Base-by-base conservation (phyloP, 177 flowering plant species). In the Vitis hybrid region DNA sequence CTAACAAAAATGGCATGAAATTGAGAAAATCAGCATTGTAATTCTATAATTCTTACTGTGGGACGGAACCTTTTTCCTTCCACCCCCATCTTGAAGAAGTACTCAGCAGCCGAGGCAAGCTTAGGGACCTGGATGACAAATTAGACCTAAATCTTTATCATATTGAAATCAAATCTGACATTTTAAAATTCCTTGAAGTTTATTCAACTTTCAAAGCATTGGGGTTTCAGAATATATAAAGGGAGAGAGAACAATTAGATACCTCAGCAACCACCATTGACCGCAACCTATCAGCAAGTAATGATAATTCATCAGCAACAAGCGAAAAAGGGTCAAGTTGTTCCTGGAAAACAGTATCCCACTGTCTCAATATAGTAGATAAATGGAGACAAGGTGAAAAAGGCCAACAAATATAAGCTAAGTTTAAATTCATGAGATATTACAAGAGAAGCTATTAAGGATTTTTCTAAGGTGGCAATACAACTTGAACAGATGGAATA, bases 31-130 rank as follows among this genome's bases (percentile, higher is more conserved):
- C 51, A 7, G 53, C 19, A 56, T 9, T 13, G 52, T 1, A 2
- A 26, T 7, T 10, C 84, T 63, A 51, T 8, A 4, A 26, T 7
- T 10, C 84, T 66, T 85, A 91, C 98, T 66, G 97, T 91, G 51
- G 99, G 99, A 48, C 97, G 91, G 76, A 95, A 95, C 66, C 96
- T 86, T 81, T 95, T 95, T 74, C 99, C 99, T 84, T 95, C 99
- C 26, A 89, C 97, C 10, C 99, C 99, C 85, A 88, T 69, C 80
- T 88, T 93, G 75, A 95, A 95, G 79, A 95, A 93, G 65, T 95
- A 93, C 80, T 95, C 99, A 50, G 99, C 97, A 77, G 98, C 99
- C 22, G 94, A 93, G 31, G 97, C 98, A 78, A 95, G 94, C 81
- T 89, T 91, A 31, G 99, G 99, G 29, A 95, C 97, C 99, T 95